Evolutionary conservation across 495 filamentous ascomycete genomes (phyloP).

Genomic region (Penicillium daleae): DNA sequence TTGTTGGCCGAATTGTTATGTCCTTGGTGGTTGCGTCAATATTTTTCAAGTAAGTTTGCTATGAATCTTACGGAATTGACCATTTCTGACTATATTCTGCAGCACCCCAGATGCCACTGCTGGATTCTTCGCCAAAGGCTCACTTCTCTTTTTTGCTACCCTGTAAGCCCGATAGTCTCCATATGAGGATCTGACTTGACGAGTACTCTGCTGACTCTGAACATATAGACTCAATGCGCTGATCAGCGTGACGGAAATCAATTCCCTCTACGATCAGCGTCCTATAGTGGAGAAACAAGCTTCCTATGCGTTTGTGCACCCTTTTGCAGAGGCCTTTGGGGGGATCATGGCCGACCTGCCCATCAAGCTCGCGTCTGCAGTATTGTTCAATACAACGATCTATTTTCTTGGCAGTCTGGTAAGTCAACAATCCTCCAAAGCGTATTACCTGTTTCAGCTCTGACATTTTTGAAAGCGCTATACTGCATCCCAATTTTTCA

Average conservation of each 20-base stretch:
- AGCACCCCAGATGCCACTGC: constrained; percentile 60
- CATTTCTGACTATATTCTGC: constrained; percentile 11
- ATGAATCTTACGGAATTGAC: neutral
- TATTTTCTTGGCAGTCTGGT: constrained; percentile 63
- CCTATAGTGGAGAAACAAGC: constrained; percentile 71
- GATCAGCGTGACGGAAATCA: constrained; percentile 62
- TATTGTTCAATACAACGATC: constrained; percentile 57
- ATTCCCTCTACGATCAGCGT: constrained; percentile 61
- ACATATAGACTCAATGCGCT: constrained; percentile 48
- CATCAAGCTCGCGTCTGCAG: constrained; percentile 52
- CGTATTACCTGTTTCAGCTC: neutral
- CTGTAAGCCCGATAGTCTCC: constrained; percentile 57
- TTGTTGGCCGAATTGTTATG: constrained; percentile 82
- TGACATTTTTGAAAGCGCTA: constrained; percentile 27
- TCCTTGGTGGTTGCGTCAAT: constrained; percentile 83
- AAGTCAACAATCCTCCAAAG: too few species aligned
- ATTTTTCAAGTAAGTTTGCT: constrained; percentile 67
- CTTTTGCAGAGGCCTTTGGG: constrained; percentile 61
- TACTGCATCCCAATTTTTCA: constrained; percentile 61
- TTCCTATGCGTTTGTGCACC: constrained; percentile 67
- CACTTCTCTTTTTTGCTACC: constrained; percentile 87
- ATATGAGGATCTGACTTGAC: neutral
- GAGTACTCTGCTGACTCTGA: neutral
- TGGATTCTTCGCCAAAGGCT: constrained; percentile 79
- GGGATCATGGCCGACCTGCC: constrained; percentile 63